Evolutionary conservation across 805 yeast genomes (phyloP), one percentile per base, ranked within the genome.

Genomic region (Candida michaelii): DNA sequence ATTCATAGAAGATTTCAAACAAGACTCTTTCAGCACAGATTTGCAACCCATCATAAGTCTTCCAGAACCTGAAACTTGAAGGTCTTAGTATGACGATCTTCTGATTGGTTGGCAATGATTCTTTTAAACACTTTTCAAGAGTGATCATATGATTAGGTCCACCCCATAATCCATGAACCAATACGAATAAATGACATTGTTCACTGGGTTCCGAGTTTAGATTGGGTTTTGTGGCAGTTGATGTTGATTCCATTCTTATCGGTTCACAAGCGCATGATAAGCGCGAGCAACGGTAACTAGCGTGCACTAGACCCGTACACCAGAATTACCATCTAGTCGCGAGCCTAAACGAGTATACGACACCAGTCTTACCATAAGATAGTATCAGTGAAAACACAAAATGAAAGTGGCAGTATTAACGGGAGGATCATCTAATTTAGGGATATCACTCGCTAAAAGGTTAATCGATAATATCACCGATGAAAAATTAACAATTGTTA

Each of bases 391-490:
- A n/a, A 10, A 25, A 4, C 27, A 30, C 23, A 17, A 12, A 3
- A 11, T 21, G 36, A 35, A 34, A 27, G 73, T 68, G 11, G 74
- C 72, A 1, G 50, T 70, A 4, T 67, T 70, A 29, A 64, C 73
- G 5, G 76, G 76, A 3, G 66, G 72, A 4, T 59, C 70, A n/a
- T 69, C 74, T 38, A 89, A 87, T 56, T 75, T 93, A 24, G 99
- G 99, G 5, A 68, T 86, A 48, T 86, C 88, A 53, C 85, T 89
- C 17, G 96, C 95, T 8, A 80, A 84, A 58, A 72, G 97, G 39
- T 68, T 93, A 21, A 71, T 93, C 5, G 83, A 81, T 42, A 74
- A 76, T 31, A 59, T 67, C 1, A 71, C 71, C 14, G 67, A 69
- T 7, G 43, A 34, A 9, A 71, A 84, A 45, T 55, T 93, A 36